These are phyloP conservation scores for Vigna unguiculata DNA, from an alignment of 306 rosid species.

Conservation along the genomic window DNA sequence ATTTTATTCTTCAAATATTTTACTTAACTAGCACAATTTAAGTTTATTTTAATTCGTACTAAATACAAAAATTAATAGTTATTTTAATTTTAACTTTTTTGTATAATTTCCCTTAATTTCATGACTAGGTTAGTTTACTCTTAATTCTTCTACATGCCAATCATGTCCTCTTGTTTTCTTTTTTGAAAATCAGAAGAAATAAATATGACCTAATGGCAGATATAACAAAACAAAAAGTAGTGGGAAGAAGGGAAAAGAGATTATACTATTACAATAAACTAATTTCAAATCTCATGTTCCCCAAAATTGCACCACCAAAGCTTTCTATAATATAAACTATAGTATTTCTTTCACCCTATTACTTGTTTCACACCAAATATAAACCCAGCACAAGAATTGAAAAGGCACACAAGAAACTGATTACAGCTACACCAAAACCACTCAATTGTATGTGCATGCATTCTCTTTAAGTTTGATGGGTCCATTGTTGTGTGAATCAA, in stretches of 20 bases:
- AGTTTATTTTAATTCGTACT: too few relatives aligned
- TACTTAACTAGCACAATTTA: too few relatives aligned
- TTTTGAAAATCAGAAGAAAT: neutral
- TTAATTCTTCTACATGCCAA: neutral
- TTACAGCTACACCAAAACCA: conserved; percentile 18
- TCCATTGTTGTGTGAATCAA: conserved; percentile 55
- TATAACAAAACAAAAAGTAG: too few relatives aligned
- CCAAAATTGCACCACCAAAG: neutral
- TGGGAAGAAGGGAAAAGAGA: neutral
- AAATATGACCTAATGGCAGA: neutral
- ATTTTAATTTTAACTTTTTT: too few relatives aligned
- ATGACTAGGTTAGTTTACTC: too few relatives aligned
- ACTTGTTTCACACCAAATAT: conserved; percentile 7
- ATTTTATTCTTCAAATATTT: too few relatives aligned
- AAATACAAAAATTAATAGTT: too few relatives aligned
- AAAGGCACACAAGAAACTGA: conserved; percentile 30
- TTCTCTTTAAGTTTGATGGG: conserved; percentile 62
- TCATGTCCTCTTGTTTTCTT: neutral
- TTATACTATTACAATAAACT: neutral
- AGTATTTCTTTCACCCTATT: neutral
- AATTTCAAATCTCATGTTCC: neutral
- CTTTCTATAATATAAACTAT: neutral
- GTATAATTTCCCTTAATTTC: too few relatives aligned
- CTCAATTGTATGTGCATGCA: conserved; percentile 61
- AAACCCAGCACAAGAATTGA: conserved; percentile 30